Evolutionary conservation across 169 alveolate species (phyloP), one percentile per base, ranked within the genome.

Genomic region (Toxoplasma gondii): DNA sequence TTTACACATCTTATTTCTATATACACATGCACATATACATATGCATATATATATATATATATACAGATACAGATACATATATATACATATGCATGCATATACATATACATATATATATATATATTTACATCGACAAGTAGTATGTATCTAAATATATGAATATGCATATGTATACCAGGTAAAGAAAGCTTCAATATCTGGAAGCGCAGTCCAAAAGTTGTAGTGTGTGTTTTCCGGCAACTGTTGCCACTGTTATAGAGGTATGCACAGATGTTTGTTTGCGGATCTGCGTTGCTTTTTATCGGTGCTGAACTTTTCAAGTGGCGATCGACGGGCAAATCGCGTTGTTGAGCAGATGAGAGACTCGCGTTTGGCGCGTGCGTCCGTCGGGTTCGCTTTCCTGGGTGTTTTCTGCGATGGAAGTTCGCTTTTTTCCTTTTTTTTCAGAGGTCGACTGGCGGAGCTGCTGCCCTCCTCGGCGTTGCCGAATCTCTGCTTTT

Each of bases 391-490:
- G 22, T 12, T 49, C 58, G 4, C 58, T 49, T 49, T 12, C 22
- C 58, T 4, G 58, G 58, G 22, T 49, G 58, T 49, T 49, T 49
- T 49, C 22, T 4, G 58, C 22, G 22, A 49, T 49, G 22, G 58
- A 49, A 12, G 58, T 4, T 49, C 58, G 7, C n/a, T 82, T 49
- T 43, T 36, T 22, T 31, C 45, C 39, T 53, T 44, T 12, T 17
- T 36, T 58, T 34, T 0, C 84, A 88, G 93, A 64, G 93, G 58
- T 0, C 74, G 53, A 16, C 45, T 88, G 24, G 93, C 64, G 74
- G 54, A 34, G 38, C 5, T 41, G 69, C 93, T 88, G 19, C 93
- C 93, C n/a, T 43, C 93, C 10, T 34, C 82, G 1, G 54, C 81
- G 45, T 0, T 88, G 1, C 36, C 45, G n/a, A 7, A 31, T 84